Conservation (phyloP, 2,329 filamentous ascomycete species). For the Alternaria ethzedia region DNA sequence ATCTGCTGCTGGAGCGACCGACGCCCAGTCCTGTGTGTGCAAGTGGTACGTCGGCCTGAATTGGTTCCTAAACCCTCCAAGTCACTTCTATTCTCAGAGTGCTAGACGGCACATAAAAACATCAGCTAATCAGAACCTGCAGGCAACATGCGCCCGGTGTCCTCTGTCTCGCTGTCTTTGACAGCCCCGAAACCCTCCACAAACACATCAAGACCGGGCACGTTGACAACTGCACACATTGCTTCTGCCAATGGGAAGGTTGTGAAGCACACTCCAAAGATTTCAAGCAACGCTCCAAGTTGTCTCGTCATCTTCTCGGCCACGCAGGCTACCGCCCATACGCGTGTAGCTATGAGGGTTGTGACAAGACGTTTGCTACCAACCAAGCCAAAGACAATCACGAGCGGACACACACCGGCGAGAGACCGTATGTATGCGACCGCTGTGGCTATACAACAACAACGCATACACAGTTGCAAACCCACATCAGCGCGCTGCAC, state of each 20-base stretch:
- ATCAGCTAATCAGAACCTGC: not conserved
- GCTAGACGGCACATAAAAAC: not conserved
- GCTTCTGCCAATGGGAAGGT: constrained; percentile 46
- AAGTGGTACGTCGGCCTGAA: constrained; percentile 33
- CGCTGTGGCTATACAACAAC: constrained; percentile 47
- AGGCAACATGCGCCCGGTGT: constrained; percentile 35
- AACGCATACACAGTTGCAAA: constrained; percentile 49
- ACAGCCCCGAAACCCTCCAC: constrained; percentile 38
- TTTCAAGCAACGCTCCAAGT: constrained; percentile 50
- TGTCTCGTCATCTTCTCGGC: constrained; percentile 46
- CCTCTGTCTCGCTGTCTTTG: constrained; percentile 39
- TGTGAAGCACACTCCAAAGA: constrained; percentile 45
- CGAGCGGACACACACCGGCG: constrained; percentile 47
- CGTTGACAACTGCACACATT: constrained; percentile 43
- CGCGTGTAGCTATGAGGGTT: constrained; percentile 43
- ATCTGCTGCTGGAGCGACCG: constrained; percentile 5
- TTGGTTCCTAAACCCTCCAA: not conserved
- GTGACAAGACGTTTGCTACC: constrained; percentile 48
- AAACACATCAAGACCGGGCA: constrained; percentile 45
- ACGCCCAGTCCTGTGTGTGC: constrained; percentile 31
- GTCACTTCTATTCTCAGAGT: not conserved
- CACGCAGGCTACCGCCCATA: constrained; percentile 48
- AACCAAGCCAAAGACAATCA: constrained; percentile 52
- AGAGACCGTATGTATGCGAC: constrained; percentile 46
- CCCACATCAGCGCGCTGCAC: constrained; percentile 47